These are phyloP conservation scores for Solanum sitiens DNA, from an alignment of 257 asterid species.

Conservation along the genomic window DNA sequence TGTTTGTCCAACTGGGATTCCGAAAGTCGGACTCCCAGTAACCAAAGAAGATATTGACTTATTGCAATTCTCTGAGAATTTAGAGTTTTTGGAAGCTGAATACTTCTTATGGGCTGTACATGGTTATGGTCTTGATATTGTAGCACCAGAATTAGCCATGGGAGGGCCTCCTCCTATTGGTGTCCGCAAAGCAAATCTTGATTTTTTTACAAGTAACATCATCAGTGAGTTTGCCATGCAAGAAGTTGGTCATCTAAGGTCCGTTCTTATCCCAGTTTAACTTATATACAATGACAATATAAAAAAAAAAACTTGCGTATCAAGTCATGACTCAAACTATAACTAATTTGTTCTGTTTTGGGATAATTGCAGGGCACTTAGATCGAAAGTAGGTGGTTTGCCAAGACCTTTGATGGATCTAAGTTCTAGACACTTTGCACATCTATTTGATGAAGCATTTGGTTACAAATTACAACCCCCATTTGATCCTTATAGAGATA, in stretches of 20 bases:
- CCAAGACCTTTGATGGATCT: conserved; percentile 42
- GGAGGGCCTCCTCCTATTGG: conserved; percentile 49
- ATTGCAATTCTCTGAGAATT: conserved; percentile 30
- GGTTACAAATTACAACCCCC: conserved; percentile 32
- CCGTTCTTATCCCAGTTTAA: background rate
- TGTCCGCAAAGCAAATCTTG: conserved; percentile 35
- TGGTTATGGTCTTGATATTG: conserved; percentile 33
- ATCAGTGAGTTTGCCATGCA: conserved; percentile 27
- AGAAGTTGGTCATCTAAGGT: conserved; percentile 34
- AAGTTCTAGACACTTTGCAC: conserved; percentile 25
- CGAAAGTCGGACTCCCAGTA: conserved; percentile 3
- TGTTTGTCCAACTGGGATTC: conserved; percentile 2
- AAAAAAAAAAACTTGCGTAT: background rate
- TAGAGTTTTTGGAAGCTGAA: conserved; percentile 42
- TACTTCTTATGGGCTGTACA: conserved; percentile 23
- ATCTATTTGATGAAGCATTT: conserved; percentile 31
- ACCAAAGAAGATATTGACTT: conserved; percentile 11
- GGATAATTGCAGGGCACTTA: conserved; percentile 21
- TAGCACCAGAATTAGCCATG: conserved; percentile 21
- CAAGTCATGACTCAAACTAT: background rate
- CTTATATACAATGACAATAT: background rate
- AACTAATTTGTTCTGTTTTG: background rate
- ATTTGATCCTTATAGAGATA: conserved; percentile 34
- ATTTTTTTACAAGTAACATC: conserved; percentile 1
- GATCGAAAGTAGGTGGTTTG: conserved; percentile 28